These are phyloP conservation scores for Eutrema salsugineum DNA, from an alignment of 441 rosid species.

Conservation along the genomic window DNA sequence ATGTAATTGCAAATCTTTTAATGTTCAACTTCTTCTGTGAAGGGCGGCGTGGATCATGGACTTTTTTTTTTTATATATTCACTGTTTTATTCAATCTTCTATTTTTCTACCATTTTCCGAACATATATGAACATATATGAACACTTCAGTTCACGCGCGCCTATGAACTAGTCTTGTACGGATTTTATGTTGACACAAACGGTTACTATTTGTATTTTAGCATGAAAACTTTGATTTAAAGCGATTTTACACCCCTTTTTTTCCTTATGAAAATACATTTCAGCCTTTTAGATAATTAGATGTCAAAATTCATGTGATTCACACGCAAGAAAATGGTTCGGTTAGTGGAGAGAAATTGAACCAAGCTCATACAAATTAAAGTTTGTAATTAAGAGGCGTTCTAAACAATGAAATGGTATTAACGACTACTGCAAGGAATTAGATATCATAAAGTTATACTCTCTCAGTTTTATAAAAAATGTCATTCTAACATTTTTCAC, in stretches of 20 bases:
- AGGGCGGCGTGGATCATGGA: conserved; percentile 30
- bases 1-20: conserved; percentile 2
- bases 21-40: conserved; percentile 9
- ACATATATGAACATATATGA: conserved; percentile 23
- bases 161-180: conserved; percentile 10
- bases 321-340: not conserved
- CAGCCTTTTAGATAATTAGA: not conserved
- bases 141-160: conserved; percentile 26
- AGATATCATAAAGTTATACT: no score
- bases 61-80: not conserved
- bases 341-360: not conserved
- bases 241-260: not conserved
- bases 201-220: not conserved
- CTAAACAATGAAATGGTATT: no score
- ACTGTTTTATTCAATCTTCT: not conserved
- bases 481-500: no score
- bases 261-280: not conserved
- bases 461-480: no score
- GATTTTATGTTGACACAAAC: not conserved
- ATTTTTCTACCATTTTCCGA: not conserved
- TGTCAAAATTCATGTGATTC: not conserved
- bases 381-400: no score
- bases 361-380: not conserved
- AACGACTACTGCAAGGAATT: no score
- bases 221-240: not conserved